Percentiles rank a stretch among this genome's conserved stretches.
Evolutionary conservation across 75 land plant genomes (phyloP).

Genomic region (Cryptomeria japonica): DNA sequence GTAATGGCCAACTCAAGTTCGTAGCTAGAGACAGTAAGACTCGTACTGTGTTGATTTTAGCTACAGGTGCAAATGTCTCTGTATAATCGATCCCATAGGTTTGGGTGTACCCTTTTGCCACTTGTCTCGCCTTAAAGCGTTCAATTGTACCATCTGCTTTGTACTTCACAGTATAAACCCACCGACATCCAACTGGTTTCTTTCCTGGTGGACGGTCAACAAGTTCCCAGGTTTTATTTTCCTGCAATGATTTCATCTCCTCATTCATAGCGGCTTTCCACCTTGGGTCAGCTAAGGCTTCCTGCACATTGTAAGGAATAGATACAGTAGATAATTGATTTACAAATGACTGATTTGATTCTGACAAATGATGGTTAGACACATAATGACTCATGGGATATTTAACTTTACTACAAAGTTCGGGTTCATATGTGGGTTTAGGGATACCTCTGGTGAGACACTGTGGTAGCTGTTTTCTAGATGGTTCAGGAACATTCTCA

Average conservation of each 20-base stretch:
- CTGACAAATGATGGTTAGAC: constrained; percentile 8
- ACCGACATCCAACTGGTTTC: constrained; percentile 20
- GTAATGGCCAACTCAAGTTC: background rate
- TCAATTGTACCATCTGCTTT: constrained; percentile 27
- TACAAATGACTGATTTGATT: background rate
- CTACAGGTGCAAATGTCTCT: background rate
- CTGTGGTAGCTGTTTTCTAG: background rate
- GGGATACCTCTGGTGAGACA: constrained; percentile 11
- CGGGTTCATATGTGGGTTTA: constrained; percentile 10
- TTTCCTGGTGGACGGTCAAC: constrained; percentile 5
- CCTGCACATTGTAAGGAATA: constrained; percentile 23
- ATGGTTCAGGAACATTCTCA: background rate
- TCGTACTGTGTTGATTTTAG: background rate
- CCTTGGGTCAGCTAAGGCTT: constrained; percentile 16
- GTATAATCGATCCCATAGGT: background rate
- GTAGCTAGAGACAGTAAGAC: background rate
- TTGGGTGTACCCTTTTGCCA: constrained; percentile 17
- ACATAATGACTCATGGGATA: constrained; percentile 17
- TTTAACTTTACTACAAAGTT: background rate
- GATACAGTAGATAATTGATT: constrained; percentile 22
- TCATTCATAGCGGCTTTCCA: constrained; percentile 19
- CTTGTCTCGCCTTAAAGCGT: constrained; percentile 27
- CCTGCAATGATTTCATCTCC: constrained; percentile 25
- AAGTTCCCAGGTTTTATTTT: constrained; percentile 24
- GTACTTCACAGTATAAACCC: constrained; percentile 24